Evolutionary conservation across 2,329 filamentous ascomycete species (phyloP), one percentile per base, ranked within the genome.

Genomic region (Verticillium alfalfae): DNA sequence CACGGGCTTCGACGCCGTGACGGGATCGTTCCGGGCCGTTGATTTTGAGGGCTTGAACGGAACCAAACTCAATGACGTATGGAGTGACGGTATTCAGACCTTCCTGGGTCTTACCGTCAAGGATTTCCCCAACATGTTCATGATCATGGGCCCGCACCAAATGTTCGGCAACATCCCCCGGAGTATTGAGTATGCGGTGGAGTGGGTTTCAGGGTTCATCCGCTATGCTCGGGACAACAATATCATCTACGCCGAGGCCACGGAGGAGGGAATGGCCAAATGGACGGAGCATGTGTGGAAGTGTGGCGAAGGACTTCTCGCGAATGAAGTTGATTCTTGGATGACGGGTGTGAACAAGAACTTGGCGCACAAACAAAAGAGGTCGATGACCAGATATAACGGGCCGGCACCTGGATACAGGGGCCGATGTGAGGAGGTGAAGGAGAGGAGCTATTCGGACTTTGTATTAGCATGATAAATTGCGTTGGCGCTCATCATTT

Each of bases 261-360:
- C 75, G 0, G 65, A 72, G 7, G 71, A 78, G 45, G 76, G 70
- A 0, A 71, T 77, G 59, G 66, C 72, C 4, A 63, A 66, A 13
- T 83, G 81, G 80, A 80, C 78, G 0, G 68, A 79, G 45, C 81
- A 83, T 70, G 81, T 84, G 2, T 69, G 76, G 31, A 72, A 79
- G 3, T 80, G 78, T 59, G 75, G 76, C 0, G 68, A 77, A 39
- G 81, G 81, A 0, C 62, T 79, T 10, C 65, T 84, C 34, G 72
- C 75, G 0, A 79, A 79, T 62, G 75, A 82, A 63, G 78, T 82
- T 0, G 81, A 84, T 63, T 78, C 75, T 1, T 84, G 81, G 82
- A 83, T 84, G 80, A 84, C 81, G 2, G 82, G 81, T 0, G 78
- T 84, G 1, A 84, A 84, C 64, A 81, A 74, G 64, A 83, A 84